Percentiles rank a stretch among this genome's conserved stretches.
Evolutionary conservation across 768 basidiomycete genomes (phyloP).

Genomic region (Chalciporus pseudorubinellus): DNA sequence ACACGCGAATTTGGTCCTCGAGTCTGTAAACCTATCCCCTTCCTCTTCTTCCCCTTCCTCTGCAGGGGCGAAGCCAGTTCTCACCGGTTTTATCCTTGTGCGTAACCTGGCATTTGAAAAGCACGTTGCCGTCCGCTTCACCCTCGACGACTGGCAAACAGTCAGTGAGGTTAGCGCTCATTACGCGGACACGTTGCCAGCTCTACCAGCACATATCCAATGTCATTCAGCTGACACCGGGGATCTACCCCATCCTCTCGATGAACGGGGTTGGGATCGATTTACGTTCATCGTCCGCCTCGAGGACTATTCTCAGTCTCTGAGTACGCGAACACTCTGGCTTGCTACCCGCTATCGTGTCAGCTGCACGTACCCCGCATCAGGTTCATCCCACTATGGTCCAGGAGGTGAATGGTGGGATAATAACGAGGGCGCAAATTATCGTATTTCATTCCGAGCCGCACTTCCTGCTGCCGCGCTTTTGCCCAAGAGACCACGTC

Average conservation of each 20-base stretch:
- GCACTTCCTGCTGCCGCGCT: not conserved
- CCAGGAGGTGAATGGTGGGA: constrained; percentile 88
- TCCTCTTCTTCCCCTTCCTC: constrained; percentile 6
- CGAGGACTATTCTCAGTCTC: constrained; percentile 59
- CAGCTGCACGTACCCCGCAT: constrained; percentile 15
- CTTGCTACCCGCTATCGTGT: constrained; percentile 56
- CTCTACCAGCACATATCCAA: constrained; percentile 31
- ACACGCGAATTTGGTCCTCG: constrained; percentile 35
- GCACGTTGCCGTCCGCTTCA: constrained; percentile 81
- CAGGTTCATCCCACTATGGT: constrained; percentile 29
- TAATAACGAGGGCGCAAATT: constrained; percentile 79
- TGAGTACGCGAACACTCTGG: constrained; percentile 55
- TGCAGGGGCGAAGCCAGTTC: constrained; percentile 27
- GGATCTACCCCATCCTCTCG: not conserved
- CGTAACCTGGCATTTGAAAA: constrained; percentile 88
- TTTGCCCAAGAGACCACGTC: constrained; percentile 6
- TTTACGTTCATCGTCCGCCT: constrained; percentile 64
- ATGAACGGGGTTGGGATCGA: constrained; percentile 47
- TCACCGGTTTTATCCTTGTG: constrained; percentile 78
- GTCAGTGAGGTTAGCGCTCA: constrained; percentile 76
- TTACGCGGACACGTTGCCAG: constrained; percentile 42
- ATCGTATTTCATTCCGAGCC: constrained; percentile 63
- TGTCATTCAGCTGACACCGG: not conserved
- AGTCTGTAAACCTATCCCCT: constrained; percentile 33
- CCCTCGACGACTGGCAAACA: constrained; percentile 92